phyloP scores from a whole-genome alignment of 2,329 filamentous ascomycete genomes.

The Cryphonectria naterciae region DNA sequence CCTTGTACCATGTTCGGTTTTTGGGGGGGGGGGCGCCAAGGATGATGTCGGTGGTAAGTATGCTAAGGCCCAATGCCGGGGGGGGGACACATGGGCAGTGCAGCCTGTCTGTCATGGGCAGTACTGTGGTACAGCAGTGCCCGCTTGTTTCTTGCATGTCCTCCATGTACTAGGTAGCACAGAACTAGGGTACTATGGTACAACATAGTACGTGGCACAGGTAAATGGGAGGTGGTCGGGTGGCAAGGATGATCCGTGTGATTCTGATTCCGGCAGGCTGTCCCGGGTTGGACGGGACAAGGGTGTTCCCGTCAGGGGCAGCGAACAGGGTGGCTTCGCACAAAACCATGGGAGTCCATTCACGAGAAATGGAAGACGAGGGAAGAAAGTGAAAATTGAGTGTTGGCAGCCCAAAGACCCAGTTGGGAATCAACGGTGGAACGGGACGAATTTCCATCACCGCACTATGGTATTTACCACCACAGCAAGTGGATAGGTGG shows the following conservation, averaged over 20 bases:
- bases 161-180: neutral
- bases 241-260: conserved; percentile 8
- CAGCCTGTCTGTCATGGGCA: neutral
- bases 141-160: neutral
- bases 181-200: neutral
- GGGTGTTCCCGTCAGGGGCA: neutral
- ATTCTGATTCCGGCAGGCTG: conserved; percentile 9
- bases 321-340: conserved; percentile 3
- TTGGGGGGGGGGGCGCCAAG: neutral
- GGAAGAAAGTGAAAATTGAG: neutral
- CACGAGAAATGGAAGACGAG: neutral
- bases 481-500: neutral
- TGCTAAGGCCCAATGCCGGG: neutral
- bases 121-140: neutral
- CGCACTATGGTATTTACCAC: neutral
- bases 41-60: conserved; percentile 8
- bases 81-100: neutral
- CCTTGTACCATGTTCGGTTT: neutral
- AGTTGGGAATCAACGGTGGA: conserved; percentile 6
- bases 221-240: neutral
- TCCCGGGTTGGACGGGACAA: conserved; percentile 5
- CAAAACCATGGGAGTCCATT: neutral
- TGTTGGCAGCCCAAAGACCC: neutral
- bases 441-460: neutral
- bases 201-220: neutral